Conservation (phyloP, 306 rosid species). For the Canavalia gladiata region DNA sequence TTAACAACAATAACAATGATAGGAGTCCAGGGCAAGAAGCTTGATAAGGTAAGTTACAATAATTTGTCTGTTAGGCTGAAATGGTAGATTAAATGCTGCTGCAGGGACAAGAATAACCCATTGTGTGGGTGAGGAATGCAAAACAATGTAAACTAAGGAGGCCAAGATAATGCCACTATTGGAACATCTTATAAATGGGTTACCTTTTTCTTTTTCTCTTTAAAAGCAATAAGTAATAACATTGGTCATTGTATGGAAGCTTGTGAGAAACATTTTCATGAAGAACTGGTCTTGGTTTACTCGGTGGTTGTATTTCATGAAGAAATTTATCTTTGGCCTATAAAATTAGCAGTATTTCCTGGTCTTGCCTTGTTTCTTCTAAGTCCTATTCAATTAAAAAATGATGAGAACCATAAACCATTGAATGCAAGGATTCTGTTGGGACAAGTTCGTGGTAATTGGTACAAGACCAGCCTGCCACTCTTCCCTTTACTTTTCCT, state of each 20-base stretch:
- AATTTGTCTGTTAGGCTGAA: slow-evolving; percentile 36
- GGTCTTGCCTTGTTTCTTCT: slow-evolving; percentile 22
- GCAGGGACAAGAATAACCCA: slow-evolving; percentile 38
- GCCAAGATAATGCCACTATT: slow-evolving; percentile 41
- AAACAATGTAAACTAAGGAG: slow-evolving; percentile 45
- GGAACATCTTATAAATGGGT: slow-evolving; percentile 37
- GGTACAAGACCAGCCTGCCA: slow-evolving; percentile 30
- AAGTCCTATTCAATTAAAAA: slow-evolving; percentile 30
- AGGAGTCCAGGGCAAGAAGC: slow-evolving; percentile 79
- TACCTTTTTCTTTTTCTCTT: slow-evolving; percentile 18
- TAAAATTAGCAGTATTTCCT: slow-evolving; percentile 20
- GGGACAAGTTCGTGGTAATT: slow-evolving; percentile 33
- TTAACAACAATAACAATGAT: slow-evolving; percentile 68
- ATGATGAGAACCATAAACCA: slow-evolving; percentile 38
- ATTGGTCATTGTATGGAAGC: slow-evolving; percentile 37
- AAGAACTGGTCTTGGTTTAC: slow-evolving; percentile 35
- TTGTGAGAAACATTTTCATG: slow-evolving; percentile 30
- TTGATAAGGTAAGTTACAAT: slow-evolving; percentile 51
- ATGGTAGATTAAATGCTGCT: slow-evolving; percentile 34
- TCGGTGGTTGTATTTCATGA: slow-evolving; percentile 29
- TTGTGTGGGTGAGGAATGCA: slow-evolving; percentile 35
- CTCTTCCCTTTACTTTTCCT: slow-evolving; percentile 20
- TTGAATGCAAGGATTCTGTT: slow-evolving; percentile 38
- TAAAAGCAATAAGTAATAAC: slow-evolving; percentile 23
- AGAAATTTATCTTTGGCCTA: slow-evolving; percentile 9